phyloP scores from a whole-genome alignment of 768 basidiomycete genomes.

The Leccinellum rugosiceps region DNA sequence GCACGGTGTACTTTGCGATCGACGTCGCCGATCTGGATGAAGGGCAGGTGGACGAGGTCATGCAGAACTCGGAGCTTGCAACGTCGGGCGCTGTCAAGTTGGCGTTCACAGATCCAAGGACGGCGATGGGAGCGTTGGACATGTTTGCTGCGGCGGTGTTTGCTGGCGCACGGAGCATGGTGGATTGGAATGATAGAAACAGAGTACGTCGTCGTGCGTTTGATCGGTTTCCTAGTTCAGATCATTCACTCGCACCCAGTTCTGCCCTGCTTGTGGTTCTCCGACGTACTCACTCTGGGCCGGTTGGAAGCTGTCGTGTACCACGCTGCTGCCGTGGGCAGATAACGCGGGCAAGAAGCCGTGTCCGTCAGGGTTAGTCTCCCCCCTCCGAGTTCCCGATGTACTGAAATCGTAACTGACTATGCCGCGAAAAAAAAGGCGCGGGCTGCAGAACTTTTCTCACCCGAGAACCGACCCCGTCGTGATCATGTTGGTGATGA shows the following conservation, averaged over 20 bases:
- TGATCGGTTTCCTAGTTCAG: not conserved
- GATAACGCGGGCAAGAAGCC: conserved; percentile 59
- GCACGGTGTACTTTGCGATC: conserved; percentile 83
- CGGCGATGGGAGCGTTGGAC: conserved; percentile 54
- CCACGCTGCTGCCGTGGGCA: conserved; percentile 71
- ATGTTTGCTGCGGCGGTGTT: conserved; percentile 70
- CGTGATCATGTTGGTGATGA: conserved; percentile 86
- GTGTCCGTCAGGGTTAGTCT: conserved; percentile 68
- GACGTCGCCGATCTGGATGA: conserved; percentile 60
- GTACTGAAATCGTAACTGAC: not conserved
- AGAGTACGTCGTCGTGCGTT: conserved; percentile 45
- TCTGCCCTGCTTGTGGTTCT: conserved; percentile 86
- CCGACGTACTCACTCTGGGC: conserved; percentile 85
- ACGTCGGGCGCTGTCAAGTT: conserved; percentile 39
- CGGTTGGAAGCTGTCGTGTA: conserved; percentile 91
- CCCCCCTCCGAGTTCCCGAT: not conserved
- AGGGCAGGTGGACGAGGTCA: conserved; percentile 39
- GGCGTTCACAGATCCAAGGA: conserved; percentile 65
- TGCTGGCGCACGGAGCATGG: conserved; percentile 73
- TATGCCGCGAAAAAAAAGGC: conserved; percentile 38
- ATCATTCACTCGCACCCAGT: conserved; percentile 44
- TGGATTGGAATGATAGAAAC: conserved; percentile 93
- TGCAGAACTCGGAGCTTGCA: conserved; percentile 36
- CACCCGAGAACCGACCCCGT: conserved; percentile 85
- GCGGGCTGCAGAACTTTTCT: conserved; percentile 82